Evolutionary conservation across 1,284 basidiomycete species (phyloP).

Genomic region (Melampsora occidentalis): DNA sequence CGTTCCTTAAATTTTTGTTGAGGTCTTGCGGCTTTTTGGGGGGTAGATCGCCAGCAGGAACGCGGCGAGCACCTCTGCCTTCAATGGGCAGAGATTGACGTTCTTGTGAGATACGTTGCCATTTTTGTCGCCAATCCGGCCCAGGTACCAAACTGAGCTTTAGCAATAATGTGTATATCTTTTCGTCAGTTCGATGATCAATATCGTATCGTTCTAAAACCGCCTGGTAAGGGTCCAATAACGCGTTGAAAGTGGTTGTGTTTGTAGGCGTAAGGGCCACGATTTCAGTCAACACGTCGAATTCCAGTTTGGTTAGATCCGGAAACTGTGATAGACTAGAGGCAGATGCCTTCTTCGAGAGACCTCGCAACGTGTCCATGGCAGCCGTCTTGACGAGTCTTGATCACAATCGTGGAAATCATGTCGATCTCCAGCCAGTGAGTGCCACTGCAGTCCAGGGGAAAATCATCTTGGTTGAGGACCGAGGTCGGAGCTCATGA

Average conservation of each 20-base stretch:
- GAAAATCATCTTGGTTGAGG: too few relatives aligned
- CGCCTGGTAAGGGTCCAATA: constrained; percentile 22
- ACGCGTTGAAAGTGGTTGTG: constrained; percentile 39
- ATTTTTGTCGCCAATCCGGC: constrained; percentile 40
- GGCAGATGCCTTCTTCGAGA: constrained; percentile 3
- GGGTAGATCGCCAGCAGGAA: too few relatives aligned
- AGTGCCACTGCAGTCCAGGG: too few relatives aligned
- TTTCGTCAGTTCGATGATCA: constrained; percentile 34
- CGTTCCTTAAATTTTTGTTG: too few relatives aligned
- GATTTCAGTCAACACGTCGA: constrained; percentile 25
- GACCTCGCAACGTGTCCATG: neutral
- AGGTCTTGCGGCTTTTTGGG: too few relatives aligned
- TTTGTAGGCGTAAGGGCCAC: constrained; percentile 24
- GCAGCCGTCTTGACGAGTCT: neutral
- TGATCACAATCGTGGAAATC: too few relatives aligned
- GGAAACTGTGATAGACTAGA: constrained; percentile 13
- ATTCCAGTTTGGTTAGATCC: constrained; percentile 8
- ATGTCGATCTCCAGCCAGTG: too few relatives aligned
- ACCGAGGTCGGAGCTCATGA: too few relatives aligned
- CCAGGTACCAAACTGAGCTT: constrained; percentile 41
- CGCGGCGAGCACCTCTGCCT: too few relatives aligned
- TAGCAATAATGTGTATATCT: constrained; percentile 32
- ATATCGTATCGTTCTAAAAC: constrained; percentile 22
- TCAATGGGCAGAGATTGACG: neutral
- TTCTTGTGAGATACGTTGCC: constrained; percentile 1